Conservation (phyloP, 2,329 filamentous ascomycete species). For the Exophiala oligosperma region DNA sequence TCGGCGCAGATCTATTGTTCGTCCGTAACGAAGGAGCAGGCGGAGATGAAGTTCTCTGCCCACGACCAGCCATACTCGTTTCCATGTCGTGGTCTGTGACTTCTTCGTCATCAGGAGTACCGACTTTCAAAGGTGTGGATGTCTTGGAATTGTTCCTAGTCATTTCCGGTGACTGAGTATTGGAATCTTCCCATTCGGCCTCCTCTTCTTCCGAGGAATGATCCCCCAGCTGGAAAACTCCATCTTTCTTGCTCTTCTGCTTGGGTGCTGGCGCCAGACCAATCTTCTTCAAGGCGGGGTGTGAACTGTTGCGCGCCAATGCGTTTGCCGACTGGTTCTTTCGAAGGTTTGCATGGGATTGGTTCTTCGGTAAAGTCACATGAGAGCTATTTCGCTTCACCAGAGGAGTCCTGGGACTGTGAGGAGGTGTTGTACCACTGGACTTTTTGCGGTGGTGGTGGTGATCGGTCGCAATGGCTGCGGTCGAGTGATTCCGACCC, state of each 20-base stretch:
- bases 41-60: slow-evolving; percentile 21
- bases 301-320: slow-evolving; percentile 41
- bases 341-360: slow-evolving; percentile 40
- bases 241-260: slow-evolving; percentile 34
- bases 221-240: slow-evolving; percentile 47
- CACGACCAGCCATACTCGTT: not conserved
- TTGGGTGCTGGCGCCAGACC: slow-evolving; percentile 29
- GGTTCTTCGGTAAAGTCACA: slow-evolving; percentile 35
- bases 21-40: slow-evolving; percentile 18
- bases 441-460: slow-evolving; percentile 50
- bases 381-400: slow-evolving; percentile 45
- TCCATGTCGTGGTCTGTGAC: slow-evolving; percentile 9
- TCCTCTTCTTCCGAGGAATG: slow-evolving; percentile 42
- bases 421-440: slow-evolving; percentile 41
- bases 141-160: slow-evolving; percentile 45
- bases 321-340: slow-evolving; percentile 48
- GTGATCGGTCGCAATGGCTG: slow-evolving; percentile 36
- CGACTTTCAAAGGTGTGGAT: slow-evolving; percentile 24
- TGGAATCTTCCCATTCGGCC: slow-evolving; percentile 49
- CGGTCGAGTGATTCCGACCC: slow-evolving; percentile 37
- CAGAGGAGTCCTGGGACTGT: slow-evolving; percentile 38
- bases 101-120: slow-evolving; percentile 23
- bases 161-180: slow-evolving; percentile 48
- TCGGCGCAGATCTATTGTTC: slow-evolving; percentile 25
- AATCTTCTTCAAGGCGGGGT: slow-evolving; percentile 41